Evolutionary conservation across 192 early-diverging fungal genomes (phyloP).

Genomic region (Tieghemiomyces parasiticus): DNA sequence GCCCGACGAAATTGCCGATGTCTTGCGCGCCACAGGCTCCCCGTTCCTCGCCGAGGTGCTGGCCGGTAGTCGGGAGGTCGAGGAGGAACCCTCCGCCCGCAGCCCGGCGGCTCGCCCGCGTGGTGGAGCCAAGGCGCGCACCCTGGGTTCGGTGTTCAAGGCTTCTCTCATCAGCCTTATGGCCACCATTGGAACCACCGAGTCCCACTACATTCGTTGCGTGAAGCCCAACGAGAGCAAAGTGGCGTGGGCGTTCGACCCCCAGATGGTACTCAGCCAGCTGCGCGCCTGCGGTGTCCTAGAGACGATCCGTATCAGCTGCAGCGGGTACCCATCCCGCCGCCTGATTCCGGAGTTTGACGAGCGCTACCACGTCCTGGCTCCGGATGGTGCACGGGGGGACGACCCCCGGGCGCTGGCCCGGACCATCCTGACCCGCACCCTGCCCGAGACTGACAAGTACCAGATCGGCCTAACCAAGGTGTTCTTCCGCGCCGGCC

Average conservation of each 20-base stretch:
- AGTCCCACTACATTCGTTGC: constrained; percentile 96
- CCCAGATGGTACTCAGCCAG: constrained; percentile 86
- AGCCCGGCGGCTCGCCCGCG: not conserved
- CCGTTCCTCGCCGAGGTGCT: constrained; percentile 73
- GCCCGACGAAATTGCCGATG: constrained; percentile 71
- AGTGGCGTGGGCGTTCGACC: constrained; percentile 81
- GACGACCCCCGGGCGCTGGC: constrained; percentile 43
- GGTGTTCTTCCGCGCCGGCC: constrained; percentile 98
- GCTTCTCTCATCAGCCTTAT: constrained; percentile 81
- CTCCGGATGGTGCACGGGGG: constrained; percentile 22
- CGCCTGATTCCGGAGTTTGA: constrained; percentile 84
- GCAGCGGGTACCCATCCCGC: constrained; percentile 91
- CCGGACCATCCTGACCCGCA: constrained; percentile 36
- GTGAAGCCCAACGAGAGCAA: constrained; percentile 98
- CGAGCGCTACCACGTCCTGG: constrained; percentile 58
- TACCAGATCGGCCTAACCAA: constrained; percentile 91
- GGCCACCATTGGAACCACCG: constrained; percentile 86
- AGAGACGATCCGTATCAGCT: constrained; percentile 97
- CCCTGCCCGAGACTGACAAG: constrained; percentile 68
- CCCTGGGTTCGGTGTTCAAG: constrained; percentile 96
- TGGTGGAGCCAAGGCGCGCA: constrained; percentile 51
- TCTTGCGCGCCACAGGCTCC: constrained; percentile 63
- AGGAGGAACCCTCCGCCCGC: not conserved
- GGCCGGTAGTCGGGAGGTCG: constrained; percentile 5
- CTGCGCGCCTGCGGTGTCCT: constrained; percentile 96